Conservation (phyloP, 2,329 filamentous ascomycete species). For the Exophiala oligosperma region DNA sequence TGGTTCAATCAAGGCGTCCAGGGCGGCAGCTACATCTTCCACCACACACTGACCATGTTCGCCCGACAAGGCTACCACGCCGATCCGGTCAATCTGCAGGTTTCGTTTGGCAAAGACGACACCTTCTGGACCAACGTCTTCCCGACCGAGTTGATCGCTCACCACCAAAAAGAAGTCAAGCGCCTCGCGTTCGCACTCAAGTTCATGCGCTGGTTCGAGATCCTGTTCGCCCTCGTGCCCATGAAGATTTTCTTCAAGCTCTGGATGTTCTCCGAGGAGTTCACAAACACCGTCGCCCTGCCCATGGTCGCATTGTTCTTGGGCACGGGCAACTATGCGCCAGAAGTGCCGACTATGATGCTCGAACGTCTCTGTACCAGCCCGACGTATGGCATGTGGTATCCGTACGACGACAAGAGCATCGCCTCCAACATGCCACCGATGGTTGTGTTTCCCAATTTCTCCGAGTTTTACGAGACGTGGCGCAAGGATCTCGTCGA, state of each 20-base stretch:
- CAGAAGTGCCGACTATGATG: constrained; percentile 69
- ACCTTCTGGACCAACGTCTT: constrained; percentile 64
- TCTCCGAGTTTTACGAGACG: constrained; percentile 57
- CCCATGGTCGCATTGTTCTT: constrained; percentile 73
- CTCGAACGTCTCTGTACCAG: constrained; percentile 62
- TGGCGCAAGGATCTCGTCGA: constrained; percentile 55
- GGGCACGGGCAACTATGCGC: constrained; percentile 72
- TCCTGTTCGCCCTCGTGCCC: constrained; percentile 57
- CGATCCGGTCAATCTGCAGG: constrained; percentile 59
- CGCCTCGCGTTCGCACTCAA: constrained; percentile 56
- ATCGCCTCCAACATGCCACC: constrained; percentile 56
- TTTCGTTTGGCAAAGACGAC: constrained; percentile 62
- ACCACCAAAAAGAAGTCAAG: constrained; percentile 56
- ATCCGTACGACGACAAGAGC: constrained; percentile 49
- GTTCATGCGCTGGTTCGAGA: constrained; percentile 56
- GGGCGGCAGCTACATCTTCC: constrained; percentile 61
- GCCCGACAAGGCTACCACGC: constrained; percentile 57
- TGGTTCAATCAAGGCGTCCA: constrained; percentile 65
- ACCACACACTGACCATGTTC: constrained; percentile 64
- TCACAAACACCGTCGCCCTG: constrained; percentile 68
- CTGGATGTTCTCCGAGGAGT: constrained; percentile 69
- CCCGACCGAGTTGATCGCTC: constrained; percentile 55
- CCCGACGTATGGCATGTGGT: constrained; percentile 62
- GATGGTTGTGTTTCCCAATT: constrained; percentile 63
- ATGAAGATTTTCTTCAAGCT: constrained; percentile 66